These are phyloP conservation scores for Truncatella angustata DNA, from an alignment of 2,329 filamentous ascomycete species.

Conservation along the genomic window DNA sequence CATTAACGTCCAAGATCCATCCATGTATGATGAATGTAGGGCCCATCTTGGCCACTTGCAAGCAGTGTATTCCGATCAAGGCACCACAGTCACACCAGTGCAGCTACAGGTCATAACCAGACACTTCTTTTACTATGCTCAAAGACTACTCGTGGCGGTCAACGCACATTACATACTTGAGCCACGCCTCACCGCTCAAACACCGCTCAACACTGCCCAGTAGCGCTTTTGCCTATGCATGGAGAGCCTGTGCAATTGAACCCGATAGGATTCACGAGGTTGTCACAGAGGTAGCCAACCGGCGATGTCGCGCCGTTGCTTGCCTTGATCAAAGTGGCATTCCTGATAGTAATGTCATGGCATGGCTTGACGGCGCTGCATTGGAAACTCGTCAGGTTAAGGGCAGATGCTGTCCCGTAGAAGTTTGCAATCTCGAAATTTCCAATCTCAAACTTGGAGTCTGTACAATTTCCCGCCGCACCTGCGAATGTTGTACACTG, in stretches of 20 bases:
- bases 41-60: too few relatives aligned
- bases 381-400: constrained; percentile 12
- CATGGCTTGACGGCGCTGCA: constrained; percentile 9
- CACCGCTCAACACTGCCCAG: neutral
- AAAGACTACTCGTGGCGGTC: too few relatives aligned
- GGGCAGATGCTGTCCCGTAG: constrained; percentile 12
- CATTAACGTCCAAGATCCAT: too few relatives aligned
- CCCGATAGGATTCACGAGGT: neutral
- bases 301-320: neutral
- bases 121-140: too few relatives aligned
- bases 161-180: neutral
- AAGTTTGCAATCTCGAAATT: constrained; percentile 17
- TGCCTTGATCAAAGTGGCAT: neutral
- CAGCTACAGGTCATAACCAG: too few relatives aligned
- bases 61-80: too few relatives aligned
- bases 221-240: neutral
- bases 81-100: too few relatives aligned
- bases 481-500: constrained; percentile 21
- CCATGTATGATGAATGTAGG: too few relatives aligned
- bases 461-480: constrained; percentile 17
- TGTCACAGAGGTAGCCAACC: neutral
- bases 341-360: constrained; percentile 1
- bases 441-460: constrained; percentile 18
- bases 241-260: constrained; percentile 1
- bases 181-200: neutral